Evolutionary conservation across 2,329 filamentous ascomycete genomes (phyloP).

Genomic region (Trichoderma gracile): DNA sequence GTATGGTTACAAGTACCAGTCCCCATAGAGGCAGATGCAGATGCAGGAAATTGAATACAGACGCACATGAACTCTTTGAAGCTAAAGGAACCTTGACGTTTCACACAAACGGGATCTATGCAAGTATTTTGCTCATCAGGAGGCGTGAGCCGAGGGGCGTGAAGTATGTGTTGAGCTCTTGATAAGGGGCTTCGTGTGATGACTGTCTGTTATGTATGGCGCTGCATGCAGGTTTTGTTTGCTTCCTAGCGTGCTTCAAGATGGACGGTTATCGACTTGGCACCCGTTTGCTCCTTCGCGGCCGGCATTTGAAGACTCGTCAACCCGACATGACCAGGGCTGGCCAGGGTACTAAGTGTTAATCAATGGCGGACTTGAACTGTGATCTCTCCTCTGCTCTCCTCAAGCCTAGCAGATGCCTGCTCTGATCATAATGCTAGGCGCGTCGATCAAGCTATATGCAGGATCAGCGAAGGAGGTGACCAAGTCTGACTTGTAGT

Average conservation of each 20-base stretch:
- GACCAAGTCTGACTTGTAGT: no score
- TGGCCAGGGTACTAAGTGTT: no score
- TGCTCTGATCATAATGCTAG: no score
- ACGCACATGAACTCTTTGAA: no score
- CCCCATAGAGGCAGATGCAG: conserved; percentile 36
- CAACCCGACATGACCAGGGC: neutral
- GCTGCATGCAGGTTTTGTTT: neutral
- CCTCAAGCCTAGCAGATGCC: no score
- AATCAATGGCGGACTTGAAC: no score
- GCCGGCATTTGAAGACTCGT: neutral
- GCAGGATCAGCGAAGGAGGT: no score
- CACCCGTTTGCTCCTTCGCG: neutral
- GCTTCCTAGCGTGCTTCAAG: neutral
- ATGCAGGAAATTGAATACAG: neutral
- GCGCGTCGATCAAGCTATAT: no score
- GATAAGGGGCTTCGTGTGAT: neutral
- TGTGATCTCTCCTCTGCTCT: no score
- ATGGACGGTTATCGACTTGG: neutral
- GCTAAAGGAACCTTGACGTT: no score
- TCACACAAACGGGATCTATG: no score
- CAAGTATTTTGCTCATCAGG: no score
- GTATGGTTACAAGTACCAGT: conserved; percentile 50
- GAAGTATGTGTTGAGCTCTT: neutral
- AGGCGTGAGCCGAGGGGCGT: neutral
- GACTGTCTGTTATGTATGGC: neutral